Base-by-base conservation (phyloP, 805 yeast species). In the Sungouiella blattae region DNA sequence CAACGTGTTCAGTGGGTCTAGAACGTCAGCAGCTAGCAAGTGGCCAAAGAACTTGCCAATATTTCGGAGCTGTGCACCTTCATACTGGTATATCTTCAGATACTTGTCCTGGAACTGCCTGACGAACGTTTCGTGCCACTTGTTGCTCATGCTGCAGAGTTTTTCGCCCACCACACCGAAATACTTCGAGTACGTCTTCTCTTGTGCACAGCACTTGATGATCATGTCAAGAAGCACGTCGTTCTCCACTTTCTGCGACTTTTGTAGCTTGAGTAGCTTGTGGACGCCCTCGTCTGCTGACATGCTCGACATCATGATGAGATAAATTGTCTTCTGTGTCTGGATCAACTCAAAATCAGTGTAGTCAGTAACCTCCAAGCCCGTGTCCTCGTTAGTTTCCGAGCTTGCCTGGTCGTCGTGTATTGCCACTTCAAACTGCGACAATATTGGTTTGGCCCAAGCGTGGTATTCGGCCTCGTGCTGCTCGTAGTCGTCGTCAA, bases 281-380 rank as follows among this genome's bases (percentile, higher is more conserved):
- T 89, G 98, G 1, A 87, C 88, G 0, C 95, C 91, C 64, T 93
- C 98, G 46, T 87, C 95, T 4, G 89, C 79, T 0, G 94, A 81
- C 81, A 91, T 76, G 40, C 95, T 80, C 15, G 96, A 87, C 82
- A 86, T 87, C 7, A 93, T 65, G 0, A 91, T 82, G 18, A 89
- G 62, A 49, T 91, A 91, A 2, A 91, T 83, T 1, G 74, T 74
- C 48, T 87, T 87, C 47, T 87, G 87, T 46, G 78, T 78, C 33
- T 79, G 77, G 2, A 78, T 65, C 20, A 80, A 58, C 17, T 77
- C 77, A 0, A 80, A 61, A 30, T 82, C 82, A 0, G 95, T 84
- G 68, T 83, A 59, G 56, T 89, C 96, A 26, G 68, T 65, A 26
- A 81, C 69, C 16, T 29, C 41, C 6, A 24, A 17, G 11, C 77